Conservation (phyloP, 225 moss, liverwort and hornwort species). For the Marchantia polymorpha region DNA sequence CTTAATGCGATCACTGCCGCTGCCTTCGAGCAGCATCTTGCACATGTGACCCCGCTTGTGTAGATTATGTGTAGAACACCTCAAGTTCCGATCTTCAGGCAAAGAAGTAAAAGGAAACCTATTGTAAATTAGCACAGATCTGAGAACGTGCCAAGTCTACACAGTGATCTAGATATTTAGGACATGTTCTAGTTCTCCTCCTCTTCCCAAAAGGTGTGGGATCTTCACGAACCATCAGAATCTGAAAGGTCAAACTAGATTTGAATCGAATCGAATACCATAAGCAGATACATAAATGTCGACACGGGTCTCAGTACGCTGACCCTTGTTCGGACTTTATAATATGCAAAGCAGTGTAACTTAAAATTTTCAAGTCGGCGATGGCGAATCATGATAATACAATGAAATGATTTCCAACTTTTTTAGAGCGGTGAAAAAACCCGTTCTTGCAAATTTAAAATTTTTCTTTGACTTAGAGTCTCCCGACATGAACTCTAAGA, state of each 20-base stretch:
- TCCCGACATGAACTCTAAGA: neutral
- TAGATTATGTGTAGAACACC: neutral
- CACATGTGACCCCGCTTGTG: too few relatives aligned
- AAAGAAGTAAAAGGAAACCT: neutral
- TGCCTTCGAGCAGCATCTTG: too few relatives aligned
- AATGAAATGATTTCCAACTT: neutral
- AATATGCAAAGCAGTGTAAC: neutral
- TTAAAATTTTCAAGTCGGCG: neutral
- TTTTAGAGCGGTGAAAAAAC: neutral
- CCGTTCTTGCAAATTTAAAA: neutral
- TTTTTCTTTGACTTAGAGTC: neutral
- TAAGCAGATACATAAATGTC: neutral
- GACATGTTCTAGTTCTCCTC: too few relatives aligned
- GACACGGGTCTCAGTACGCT: neutral
- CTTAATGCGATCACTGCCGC: too few relatives aligned
- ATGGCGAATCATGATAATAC: neutral
- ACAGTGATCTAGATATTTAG: neutral
- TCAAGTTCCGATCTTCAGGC: neutral
- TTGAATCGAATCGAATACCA: neutral
- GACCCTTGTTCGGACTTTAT: neutral
- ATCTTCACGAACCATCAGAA: too few relatives aligned
- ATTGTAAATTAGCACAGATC: neutral
- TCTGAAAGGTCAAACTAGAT: neutral
- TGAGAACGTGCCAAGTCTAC: neutral
- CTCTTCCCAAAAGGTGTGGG: too few relatives aligned